Evolutionary conservation across 805 yeast genomes (phyloP), one percentile per base, ranked within the genome.

Genomic region (Dipodascus albidus): DNA sequence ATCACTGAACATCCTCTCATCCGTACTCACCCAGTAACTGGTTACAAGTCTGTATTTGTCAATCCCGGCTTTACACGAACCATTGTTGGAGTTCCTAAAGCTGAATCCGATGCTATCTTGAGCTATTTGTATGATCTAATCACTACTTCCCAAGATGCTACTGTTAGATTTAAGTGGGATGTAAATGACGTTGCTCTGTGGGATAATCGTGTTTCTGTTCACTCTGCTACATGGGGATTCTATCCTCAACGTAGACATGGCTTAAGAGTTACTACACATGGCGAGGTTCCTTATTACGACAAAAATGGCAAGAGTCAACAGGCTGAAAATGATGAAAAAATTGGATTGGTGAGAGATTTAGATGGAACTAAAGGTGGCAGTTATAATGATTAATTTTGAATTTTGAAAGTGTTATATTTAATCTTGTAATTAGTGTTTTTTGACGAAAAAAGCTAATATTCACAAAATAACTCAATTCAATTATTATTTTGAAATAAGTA

Each of bases 191-290:
- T 84, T 50, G 86, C 81, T 23, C 65, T 82, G 22, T 85, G 90
- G 90, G 91, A 85, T 62, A 85, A 85, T 73, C 79, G 91, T 65
- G 73, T 83, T 62, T 77, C 80, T 6, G 66, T 76, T 35, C 91
- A 85, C 66, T 72, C 85, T 14, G 88, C 89, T 15, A 74, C 81
- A 17, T 76, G 79, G 53, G 91, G 85, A 62, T 85, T 87, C 83
- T 83, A 78, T 59, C 82, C 84, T 17, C 78, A 75, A 42, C 73
- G 79, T 22, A 78, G 93, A 67, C 91, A 85, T 59, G 86, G 85
- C 8, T 80, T 81, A 63, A 77, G 91, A 67, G 77, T 85, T 54
- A 83, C 89, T 17, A 82, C 85, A 2, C 77, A 78, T 60, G 90
- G 81, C 58, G 91, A 85, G 66, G 75, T 83, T 63, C 91, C 93